Evolutionary conservation across 352 stramenopile genomes (phyloP).

Genomic region (Phytophthora colocasiae): DNA sequence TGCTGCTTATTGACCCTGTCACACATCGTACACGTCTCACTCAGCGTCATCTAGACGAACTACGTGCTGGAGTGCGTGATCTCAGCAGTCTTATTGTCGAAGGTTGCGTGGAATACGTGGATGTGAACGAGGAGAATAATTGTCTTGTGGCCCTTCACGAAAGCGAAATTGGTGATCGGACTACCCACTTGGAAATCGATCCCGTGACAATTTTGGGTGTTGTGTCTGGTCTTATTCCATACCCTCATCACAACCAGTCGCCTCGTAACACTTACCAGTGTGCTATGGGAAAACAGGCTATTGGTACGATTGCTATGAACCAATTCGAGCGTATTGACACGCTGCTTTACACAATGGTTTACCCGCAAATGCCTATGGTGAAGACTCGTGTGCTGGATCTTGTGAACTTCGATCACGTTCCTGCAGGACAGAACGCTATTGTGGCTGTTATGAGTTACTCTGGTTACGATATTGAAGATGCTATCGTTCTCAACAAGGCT

Average conservation of each 20-base stretch:
- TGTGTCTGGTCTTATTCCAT: conserved; percentile 98
- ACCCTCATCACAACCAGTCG: conserved; percentile 99
- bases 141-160: conserved; percentile 98
- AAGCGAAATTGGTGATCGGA: conserved; percentile 89
- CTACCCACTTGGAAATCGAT: conserved; percentile 99
- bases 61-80: conserved; percentile 78
- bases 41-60: conserved; percentile 95
- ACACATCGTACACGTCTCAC: conserved; percentile 94
- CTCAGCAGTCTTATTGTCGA: conserved; percentile 91
- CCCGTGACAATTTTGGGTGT: conserved; percentile 99
- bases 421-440: conserved; percentile 98
- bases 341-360: conserved; percentile 98
- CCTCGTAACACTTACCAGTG: conserved; percentile 99
- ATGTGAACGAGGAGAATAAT: conserved; percentile 99
- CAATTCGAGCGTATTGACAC: conserved; percentile 99
- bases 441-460: conserved; percentile 99
- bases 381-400: conserved; percentile 98
- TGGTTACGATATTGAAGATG: conserved; percentile 99
- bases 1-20: conserved; percentile 94
- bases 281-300: conserved; percentile 99
- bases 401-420: conserved; percentile 98
- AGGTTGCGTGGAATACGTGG: conserved; percentile 99
- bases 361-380: conserved; percentile 99
- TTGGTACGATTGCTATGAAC: conserved; percentile 99
- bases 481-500: conserved; percentile 99